Base-by-base conservation (phyloP, 1,284 basidiomycete species). In the Cryptococcus sp. region DNA sequence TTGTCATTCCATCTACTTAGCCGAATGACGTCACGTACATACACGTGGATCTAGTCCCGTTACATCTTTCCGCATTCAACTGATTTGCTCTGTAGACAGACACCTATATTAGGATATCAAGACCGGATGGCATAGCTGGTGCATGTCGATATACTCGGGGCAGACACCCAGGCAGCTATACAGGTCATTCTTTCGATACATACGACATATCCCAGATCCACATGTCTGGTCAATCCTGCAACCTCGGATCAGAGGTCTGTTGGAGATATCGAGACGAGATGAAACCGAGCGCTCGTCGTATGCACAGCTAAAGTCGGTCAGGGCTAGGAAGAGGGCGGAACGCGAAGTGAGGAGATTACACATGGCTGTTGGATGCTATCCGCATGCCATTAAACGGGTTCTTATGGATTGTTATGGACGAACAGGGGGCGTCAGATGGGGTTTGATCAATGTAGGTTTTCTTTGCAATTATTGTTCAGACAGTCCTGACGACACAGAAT, bases 291-390 rank as follows among this genome's bases (percentile, higher is more conserved):
- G 23, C 9, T 24, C 40, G 42, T 10, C 31, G 13, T 9, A 28
- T 41, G 46, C 47, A 13, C 37, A 34, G 25, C 23, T 5, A 36
- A 55, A 57, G 57, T 14, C 4, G 47, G 49, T n/a, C 3, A 28
- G 32, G 21, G 19, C 21, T 44, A 19, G 32, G 40, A 21, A 3
- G 14, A 18, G 18, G 32, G 25, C 18, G 5, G 23, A 23, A 11
- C 36, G 70, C 66, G 57, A 59, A 16, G 49, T 68, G 2, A 52
- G 50, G 19, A 45, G 58, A 7, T 45, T 73, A 1, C 56, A 62
- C 5, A 63, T 65, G 10, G 71, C 71, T 0, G 66, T 67, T 3
- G 65, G 64, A 5, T 63, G 57, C 49, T 66, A 72, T 46, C 66
- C 67, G 0, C 70, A 73, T 54, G 69, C 69, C 1, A 48, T 72